Percentiles rank a stretch among this genome's conserved stretches.
Evolutionary conservation across 2,329 filamentous ascomycete genomes (phyloP).

Genomic region (Diaporthe sp.): DNA sequence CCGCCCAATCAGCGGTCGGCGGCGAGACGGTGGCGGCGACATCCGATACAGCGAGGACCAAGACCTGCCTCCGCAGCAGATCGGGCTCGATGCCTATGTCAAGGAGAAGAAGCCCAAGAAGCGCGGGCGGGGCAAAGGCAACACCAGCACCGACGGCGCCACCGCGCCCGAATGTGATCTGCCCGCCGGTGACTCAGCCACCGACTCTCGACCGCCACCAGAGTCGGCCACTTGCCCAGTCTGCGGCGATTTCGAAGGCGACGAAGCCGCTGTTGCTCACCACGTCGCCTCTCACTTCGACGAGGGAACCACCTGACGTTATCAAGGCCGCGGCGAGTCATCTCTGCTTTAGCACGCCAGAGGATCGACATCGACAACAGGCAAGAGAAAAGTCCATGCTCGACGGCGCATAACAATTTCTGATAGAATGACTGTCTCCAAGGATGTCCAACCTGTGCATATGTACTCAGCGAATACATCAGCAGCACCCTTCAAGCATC

Average conservation of each 20-base stretch:
- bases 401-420: background rate
- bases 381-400: background rate
- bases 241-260: slow-evolving; percentile 76
- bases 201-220: slow-evolving; percentile 34
- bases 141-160: slow-evolving; percentile 38
- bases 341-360: background rate
- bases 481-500: too few relatives aligned
- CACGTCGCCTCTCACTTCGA: slow-evolving; percentile 75
- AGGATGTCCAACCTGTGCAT: background rate
- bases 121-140: slow-evolving; percentile 46
- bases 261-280: slow-evolving; percentile 76
- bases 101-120: slow-evolving; percentile 53
- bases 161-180: background rate
- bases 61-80: slow-evolving; percentile 56
- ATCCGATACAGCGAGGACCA: slow-evolving; percentile 53
- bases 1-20: slow-evolving; percentile 10
- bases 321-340: background rate
- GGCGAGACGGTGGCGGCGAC: slow-evolving; percentile 45
- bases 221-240: slow-evolving; percentile 69
- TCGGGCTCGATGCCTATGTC: slow-evolving; percentile 66
- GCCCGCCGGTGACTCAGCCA: slow-evolving; percentile 36
- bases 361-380: background rate
- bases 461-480: background rate
- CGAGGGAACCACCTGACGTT: slow-evolving; percentile 12
- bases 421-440: too few relatives aligned